A percentile compares a stretch with the other conserved stretches of the same genome.
Evolutionary conservation across 139 green algal genomes (phyloP).

Genomic region (Picochlorum sp.): DNA sequence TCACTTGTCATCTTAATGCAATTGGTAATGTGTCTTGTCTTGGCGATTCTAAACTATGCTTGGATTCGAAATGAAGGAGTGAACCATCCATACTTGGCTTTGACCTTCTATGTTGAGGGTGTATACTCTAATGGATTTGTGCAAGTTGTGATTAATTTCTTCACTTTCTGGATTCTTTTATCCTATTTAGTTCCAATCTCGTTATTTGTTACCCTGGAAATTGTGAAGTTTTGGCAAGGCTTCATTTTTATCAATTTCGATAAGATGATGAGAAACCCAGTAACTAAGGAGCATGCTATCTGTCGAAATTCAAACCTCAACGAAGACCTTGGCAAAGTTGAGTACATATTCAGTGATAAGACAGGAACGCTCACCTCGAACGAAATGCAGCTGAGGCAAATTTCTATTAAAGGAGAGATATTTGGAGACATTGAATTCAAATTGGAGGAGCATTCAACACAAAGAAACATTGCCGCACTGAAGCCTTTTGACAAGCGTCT

Average conservation of each 20-base stretch:
- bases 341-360: slow-evolving; percentile 95
- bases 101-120: slow-evolving; percentile 25
- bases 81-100: slow-evolving; percentile 28
- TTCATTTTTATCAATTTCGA: slow-evolving; percentile 77
- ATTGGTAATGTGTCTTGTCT: slow-evolving; percentile 36
- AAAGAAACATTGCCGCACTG: slow-evolving; percentile 11
- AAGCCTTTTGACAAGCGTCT: slow-evolving; percentile 35
- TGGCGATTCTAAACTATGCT: slow-evolving; percentile 23
- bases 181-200: slow-evolving; percentile 96
- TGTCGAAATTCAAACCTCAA: slow-evolving; percentile 92
- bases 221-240: slow-evolving; percentile 75
- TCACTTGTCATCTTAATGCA: slow-evolving; percentile 42
- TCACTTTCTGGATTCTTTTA: slow-evolving; percentile 80
- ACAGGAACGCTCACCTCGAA: slow-evolving; percentile 87
- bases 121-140: slow-evolving; percentile 10
- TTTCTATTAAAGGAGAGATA: slow-evolving; percentile 35
- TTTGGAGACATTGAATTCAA: slow-evolving; percentile 22
- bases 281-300: slow-evolving; percentile 50
- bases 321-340: slow-evolving; percentile 89
- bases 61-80: slow-evolving; percentile 32
- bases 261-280: slow-evolving; percentile 60
- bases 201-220: slow-evolving; percentile 95
- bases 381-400: slow-evolving; percentile 65
- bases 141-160: slow-evolving; percentile 47
- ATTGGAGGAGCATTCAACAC: slow-evolving; percentile 30